A percentile compares a stretch with the other conserved stretches of the same genome.
These are phyloP conservation scores for Cornus florida DNA, from an alignment of 148 eudicot genomes.

Conservation along the genomic window DNA sequence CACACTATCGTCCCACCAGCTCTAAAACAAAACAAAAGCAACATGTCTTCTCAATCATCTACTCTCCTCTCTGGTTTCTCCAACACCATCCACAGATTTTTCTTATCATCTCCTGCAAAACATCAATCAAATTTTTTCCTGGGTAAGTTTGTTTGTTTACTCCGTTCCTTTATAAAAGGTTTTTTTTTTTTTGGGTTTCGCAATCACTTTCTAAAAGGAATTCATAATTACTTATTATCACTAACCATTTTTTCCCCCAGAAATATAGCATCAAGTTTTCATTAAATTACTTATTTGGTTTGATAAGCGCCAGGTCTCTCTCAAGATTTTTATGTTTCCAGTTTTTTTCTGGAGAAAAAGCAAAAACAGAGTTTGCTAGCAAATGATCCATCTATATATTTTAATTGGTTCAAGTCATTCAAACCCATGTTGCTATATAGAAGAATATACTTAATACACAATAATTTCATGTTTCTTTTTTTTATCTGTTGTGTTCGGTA, in stretches of 20 bases:
- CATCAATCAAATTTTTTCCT: constrained; percentile 6
- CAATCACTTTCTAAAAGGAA: too few relatives aligned
- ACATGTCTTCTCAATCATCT: constrained; percentile 12
- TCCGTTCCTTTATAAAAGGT: too few relatives aligned
- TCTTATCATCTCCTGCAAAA: background rate
- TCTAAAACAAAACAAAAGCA: background rate
- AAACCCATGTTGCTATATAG: background rate
- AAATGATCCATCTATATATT: background rate
- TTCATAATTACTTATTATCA: too few relatives aligned
- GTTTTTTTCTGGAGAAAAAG: background rate
- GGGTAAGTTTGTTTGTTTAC: background rate
- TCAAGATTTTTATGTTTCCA: too few relatives aligned
- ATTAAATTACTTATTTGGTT: background rate
- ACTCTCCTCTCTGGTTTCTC: constrained; percentile 12
- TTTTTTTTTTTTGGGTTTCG: too few relatives aligned
- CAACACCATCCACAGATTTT: background rate
- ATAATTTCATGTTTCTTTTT: background rate
- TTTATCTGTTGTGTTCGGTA: background rate
- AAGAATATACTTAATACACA: background rate
- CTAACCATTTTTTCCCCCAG: background rate
- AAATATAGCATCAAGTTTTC: background rate
- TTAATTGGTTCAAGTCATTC: too few relatives aligned
- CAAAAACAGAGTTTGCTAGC: too few relatives aligned
- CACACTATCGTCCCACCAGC: background rate
- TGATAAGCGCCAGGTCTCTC: background rate